Base-by-base conservation (phyloP, 345 rosid species). In the Syzygium grande region DNA sequence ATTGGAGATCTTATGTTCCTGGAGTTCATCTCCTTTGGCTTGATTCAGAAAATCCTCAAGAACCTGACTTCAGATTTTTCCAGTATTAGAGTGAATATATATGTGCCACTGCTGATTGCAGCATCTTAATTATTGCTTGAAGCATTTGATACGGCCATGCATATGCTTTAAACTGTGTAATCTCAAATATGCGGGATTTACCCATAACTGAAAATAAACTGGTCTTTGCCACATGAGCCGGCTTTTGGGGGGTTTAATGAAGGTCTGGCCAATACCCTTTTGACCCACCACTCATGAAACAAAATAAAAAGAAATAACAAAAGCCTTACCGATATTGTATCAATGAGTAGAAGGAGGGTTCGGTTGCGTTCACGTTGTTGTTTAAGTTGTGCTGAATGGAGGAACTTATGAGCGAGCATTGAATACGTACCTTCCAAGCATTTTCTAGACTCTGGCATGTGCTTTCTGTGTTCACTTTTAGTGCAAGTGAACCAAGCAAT, bases 371-470 rank as follows among this genome's bases (percentile, higher is more conserved):
- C 14, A 34, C 38, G 80, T 34, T 34, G 80, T 34, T 73, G 61
- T 56, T 23, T 56, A 56, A 56, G 27, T 23, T 59, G n/a, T 49
- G 43, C 84, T 27, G 8, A 68, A 38, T 52, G 27, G 49, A 27
- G 58, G 83, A 59, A 25, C 55, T 27, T 86, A 52, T 68, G 56
- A 54, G 17, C 43, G 61, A 52, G 59, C 23, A 29, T 21, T 49
- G 51, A 9, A 86, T 1, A 54, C 88, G 90, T 86, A 94, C 99
- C 99, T 96, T 96, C 99, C 99, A 98, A 79, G 99, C 99, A 96
- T 92, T 95, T 91, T 98, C 99, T 86, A 96, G 94, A 94, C 98
- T 95, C 93, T 94, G 97, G 77, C 96, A 99, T 85, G 98, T 93
- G 90, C 93, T 95, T 88, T 96, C 99, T 68, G 91, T 55, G 85